Evolutionary conservation across 306 rosid species (phyloP).

Genomic region (Aeschynomene evenia): DNA sequence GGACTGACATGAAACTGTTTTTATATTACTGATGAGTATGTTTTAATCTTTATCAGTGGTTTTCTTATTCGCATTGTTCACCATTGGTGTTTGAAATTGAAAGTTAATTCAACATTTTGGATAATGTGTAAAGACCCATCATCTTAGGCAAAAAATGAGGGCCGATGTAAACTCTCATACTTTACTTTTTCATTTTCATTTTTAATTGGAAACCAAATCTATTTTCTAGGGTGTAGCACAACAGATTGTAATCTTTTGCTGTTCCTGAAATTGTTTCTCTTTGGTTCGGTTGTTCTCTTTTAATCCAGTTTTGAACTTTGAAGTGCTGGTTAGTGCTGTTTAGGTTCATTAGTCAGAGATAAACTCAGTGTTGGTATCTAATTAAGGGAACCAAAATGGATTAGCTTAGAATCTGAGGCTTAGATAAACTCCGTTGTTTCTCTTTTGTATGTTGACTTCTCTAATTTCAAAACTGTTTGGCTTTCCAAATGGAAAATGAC

Average conservation of each 20-base stretch:
- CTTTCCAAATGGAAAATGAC: background rate
- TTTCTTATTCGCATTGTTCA: background rate
- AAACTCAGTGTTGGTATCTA: background rate
- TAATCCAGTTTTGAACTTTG: conserved; percentile 7
- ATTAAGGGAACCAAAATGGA: conserved; percentile 1
- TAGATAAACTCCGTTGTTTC: too few relatives aligned
- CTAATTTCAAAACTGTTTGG: background rate
- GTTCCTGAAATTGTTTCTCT: conserved; percentile 13
- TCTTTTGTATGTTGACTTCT: conserved; percentile 13
- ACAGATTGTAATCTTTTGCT: background rate
- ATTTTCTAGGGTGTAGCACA: background rate
- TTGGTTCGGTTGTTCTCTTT: conserved; percentile 15
- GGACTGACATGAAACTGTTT: background rate
- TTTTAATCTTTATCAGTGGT: background rate
- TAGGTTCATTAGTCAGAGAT: background rate
- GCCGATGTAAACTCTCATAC: background rate
- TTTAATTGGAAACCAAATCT: background rate
- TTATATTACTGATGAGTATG: background rate
- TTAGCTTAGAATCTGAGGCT: conserved; percentile 16
- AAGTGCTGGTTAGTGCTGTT: background rate
- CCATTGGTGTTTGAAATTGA: background rate
- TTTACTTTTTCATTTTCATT: background rate
- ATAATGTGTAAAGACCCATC: background rate
- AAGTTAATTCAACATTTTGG: background rate
- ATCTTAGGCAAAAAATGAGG: background rate